Percentiles rank a stretch among this genome's conserved stretches.
These are phyloP conservation scores for Cicer arietinum DNA, from an alignment of 306 rosid species.

Conservation along the genomic window DNA sequence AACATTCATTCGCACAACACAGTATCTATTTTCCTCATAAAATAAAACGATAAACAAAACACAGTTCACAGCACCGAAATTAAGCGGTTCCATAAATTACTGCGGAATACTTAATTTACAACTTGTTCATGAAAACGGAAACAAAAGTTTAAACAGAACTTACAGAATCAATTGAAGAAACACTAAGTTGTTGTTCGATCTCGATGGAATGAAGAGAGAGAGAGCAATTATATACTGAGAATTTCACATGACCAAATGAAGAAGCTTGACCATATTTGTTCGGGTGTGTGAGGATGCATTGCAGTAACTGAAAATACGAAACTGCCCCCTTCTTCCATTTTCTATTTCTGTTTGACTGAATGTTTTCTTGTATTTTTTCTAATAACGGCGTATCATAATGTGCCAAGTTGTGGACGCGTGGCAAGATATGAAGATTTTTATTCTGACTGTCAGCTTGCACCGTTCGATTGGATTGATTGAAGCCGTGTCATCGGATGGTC, in stretches of 20 bases:
- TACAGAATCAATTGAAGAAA: conserved; percentile 33
- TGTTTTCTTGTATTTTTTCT: background rate
- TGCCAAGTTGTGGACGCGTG: conserved; percentile 38
- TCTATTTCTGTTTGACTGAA: background rate
- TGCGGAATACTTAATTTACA: background rate
- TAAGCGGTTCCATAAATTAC: conserved; percentile 19
- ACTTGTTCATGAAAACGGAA: background rate
- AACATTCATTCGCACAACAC: background rate
- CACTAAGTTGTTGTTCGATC: conserved; percentile 25
- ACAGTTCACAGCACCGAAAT: background rate
- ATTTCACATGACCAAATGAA: conserved; percentile 11
- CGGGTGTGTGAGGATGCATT: background rate
- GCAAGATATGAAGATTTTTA: background rate
- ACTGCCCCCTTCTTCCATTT: conserved; percentile 45
- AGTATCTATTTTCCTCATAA: background rate
- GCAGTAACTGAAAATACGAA: conserved; percentile 38
- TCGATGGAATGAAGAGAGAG: conserved; percentile 46
- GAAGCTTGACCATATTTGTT: conserved; percentile 14
- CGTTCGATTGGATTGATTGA: conserved; percentile 3
- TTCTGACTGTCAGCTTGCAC: conserved; percentile 27
- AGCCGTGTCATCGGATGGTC: conserved; percentile 20
- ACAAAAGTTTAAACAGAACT: background rate
- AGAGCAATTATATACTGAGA: conserved; percentile 27
- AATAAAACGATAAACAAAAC: background rate
- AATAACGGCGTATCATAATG: background rate